A percentile compares a stretch with the other conserved stretches of the same genome.
phyloP scores from a whole-genome alignment of 371 early-diverging fungal species.

The Zopfochytrium polystomum region DNA sequence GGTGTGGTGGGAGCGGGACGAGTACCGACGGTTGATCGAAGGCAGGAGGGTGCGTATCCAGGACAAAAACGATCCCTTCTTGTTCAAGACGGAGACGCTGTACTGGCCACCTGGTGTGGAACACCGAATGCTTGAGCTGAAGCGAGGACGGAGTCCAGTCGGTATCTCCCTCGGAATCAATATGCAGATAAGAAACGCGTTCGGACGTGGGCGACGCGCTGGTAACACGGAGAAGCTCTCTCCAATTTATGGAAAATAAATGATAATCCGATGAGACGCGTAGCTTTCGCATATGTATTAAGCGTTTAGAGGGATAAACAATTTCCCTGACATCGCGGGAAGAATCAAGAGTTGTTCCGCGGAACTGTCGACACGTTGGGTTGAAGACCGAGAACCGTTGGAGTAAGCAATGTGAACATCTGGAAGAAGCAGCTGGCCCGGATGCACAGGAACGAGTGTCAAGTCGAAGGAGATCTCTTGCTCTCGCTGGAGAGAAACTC shows the following conservation, averaged over 20 bases:
- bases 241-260: no score
- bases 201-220: no score
- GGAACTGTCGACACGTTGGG: no score
- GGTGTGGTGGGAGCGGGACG: conserved; percentile 43
- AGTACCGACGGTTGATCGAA: conserved; percentile 30
- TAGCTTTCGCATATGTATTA: no score
- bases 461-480: conserved; percentile 54
- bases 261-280: no score
- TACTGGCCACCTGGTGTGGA: not conserved
- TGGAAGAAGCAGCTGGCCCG: conserved; percentile 49
- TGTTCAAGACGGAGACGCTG: not conserved
- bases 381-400: no score
- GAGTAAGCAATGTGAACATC: conserved; percentile 2
- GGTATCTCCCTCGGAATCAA: not conserved
- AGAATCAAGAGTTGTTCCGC: no score
- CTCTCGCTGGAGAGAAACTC: conserved; percentile 46
- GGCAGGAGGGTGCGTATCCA: not conserved
- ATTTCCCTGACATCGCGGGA: no score
- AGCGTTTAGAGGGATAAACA: no score
- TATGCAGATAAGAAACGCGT: no score
- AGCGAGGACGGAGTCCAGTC: not conserved
- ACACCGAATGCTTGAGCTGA: not conserved
- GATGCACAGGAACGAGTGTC: conserved; percentile 62
- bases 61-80: not conserved
- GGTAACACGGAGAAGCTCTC: no score